Evolutionary conservation across 805 yeast species (phyloP), one percentile per base, ranked within the genome.

Genomic region (Pichia phayaonensis): DNA sequence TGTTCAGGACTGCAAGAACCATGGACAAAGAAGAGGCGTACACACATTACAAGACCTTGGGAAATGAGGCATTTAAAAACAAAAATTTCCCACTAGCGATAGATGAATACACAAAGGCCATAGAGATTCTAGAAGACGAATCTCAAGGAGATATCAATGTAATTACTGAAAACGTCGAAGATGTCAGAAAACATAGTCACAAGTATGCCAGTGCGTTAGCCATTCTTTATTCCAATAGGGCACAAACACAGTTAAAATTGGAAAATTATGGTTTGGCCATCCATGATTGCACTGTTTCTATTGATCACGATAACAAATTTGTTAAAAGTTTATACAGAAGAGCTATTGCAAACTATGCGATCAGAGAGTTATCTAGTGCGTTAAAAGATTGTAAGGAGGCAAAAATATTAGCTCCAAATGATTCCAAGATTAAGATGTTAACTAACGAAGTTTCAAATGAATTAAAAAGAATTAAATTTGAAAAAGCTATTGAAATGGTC

Each of bases 231-330:
- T 83, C 96, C 11, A 92, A 92, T 67, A 75, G 97, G 56, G 97
- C 98, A 0, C 90, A 89, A 64, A 96, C 89, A 1, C 84, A 90
- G 58, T 80, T 92, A 61, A 87, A 89, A 60, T 66, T 83, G 50
- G 99, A 92, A 64, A 84, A 83, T 59, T 90, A 84, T 64, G 98
- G 97, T 4, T 73, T 80, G 48, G 95, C 97, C 0, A 76, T 90
- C 2, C 71, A 66, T n/a, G 97, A 90, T 64, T 83, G 95, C 58
- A 77, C 82, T 34, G 68, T 70, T 42, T 87, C 97, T 1, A 74
- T 94, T 42, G 76, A 74, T 45, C 60, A 83, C 11, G 89, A 92
- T 62, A 76, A 82, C 1, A 62, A 70, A 20, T 85, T 87, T 61
- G 68, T 82, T 36, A 92, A 92, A 66, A 90, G 89, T 0, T 86